Percentiles rank a stretch among this genome's conserved stretches.
Conservation (phyloP, 305 asterid genomes). For the Ajuga reptans region DNA sequence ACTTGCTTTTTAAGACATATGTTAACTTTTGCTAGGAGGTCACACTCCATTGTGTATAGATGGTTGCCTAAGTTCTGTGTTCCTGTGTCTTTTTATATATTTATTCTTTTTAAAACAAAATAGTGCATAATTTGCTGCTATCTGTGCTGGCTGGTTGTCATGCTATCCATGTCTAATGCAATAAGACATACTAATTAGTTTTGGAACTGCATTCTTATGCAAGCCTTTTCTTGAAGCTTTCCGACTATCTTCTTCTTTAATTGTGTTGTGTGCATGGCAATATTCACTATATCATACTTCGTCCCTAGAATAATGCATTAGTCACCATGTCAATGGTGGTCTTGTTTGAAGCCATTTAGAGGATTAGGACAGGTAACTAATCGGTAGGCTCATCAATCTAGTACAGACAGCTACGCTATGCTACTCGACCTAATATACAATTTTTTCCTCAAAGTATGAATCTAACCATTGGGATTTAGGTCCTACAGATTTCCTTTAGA, state of each 20-base stretch:
- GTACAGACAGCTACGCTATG: background rate
- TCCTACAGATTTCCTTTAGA: background rate
- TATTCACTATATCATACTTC: background rate
- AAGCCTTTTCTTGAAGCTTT: background rate
- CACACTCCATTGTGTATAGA: background rate
- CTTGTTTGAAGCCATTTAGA: background rate
- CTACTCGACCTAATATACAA: background rate
- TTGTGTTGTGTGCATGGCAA: background rate
- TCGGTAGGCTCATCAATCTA: background rate
- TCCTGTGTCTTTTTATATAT: too few relatives aligned
- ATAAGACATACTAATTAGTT: background rate
- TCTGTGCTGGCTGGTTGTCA: background rate
- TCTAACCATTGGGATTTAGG: background rate
- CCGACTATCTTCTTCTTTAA: background rate
- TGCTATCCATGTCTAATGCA: background rate
- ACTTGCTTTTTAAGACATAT: background rate
- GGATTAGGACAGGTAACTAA: background rate
- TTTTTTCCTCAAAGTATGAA: background rate
- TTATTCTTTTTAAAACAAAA: background rate
- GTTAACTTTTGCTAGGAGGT: background rate
- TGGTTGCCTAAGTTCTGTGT: background rate
- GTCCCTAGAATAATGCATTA: background rate
- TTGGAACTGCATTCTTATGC: background rate
- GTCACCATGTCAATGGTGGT: background rate
- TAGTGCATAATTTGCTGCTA: background rate